Percentiles rank a stretch among this genome's conserved stretches.
Evolutionary conservation across 768 basidiomycete species (phyloP).

Genomic region (Mycena alexandri): DNA sequence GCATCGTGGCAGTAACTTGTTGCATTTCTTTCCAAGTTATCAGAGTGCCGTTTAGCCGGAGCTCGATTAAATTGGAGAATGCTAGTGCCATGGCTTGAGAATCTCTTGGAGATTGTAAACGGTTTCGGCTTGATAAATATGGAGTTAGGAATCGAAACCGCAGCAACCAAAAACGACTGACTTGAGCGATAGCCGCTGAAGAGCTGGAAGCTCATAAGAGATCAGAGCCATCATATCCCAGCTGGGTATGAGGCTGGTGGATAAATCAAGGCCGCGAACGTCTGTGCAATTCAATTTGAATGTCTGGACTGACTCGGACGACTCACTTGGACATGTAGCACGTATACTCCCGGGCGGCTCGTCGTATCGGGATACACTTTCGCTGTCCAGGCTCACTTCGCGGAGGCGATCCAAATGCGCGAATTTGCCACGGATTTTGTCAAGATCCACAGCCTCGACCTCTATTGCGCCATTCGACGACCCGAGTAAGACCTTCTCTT

Average conservation of each 20-base stretch:
- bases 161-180: constrained; percentile 53
- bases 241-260: constrained; percentile 74
- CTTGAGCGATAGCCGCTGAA: constrained; percentile 84
- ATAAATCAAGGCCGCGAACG: constrained; percentile 85
- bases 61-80: constrained; percentile 68
- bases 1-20: constrained; percentile 64
- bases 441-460: constrained; percentile 88
- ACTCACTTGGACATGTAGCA: constrained; percentile 78
- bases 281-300: constrained; percentile 55
- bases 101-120: constrained; percentile 61
- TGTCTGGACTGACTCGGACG: constrained; percentile 19
- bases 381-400: constrained; percentile 84
- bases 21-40: constrained; percentile 79
- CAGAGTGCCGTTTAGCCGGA: constrained; percentile 82
- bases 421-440: constrained; percentile 81
- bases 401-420: constrained; percentile 74
- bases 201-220: constrained; percentile 65
- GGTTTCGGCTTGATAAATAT: constrained; percentile 69
- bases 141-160: constrained; percentile 34
- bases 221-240: constrained; percentile 83
- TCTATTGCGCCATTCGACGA: constrained; percentile 87
- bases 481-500: constrained; percentile 79
- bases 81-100: constrained; percentile 49
- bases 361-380: constrained; percentile 66
- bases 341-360: constrained; percentile 63